These are phyloP conservation scores for Amauroascus verrucosus DNA, from an alignment of 2,329 filamentous ascomycete genomes.

Conservation along the genomic window DNA sequence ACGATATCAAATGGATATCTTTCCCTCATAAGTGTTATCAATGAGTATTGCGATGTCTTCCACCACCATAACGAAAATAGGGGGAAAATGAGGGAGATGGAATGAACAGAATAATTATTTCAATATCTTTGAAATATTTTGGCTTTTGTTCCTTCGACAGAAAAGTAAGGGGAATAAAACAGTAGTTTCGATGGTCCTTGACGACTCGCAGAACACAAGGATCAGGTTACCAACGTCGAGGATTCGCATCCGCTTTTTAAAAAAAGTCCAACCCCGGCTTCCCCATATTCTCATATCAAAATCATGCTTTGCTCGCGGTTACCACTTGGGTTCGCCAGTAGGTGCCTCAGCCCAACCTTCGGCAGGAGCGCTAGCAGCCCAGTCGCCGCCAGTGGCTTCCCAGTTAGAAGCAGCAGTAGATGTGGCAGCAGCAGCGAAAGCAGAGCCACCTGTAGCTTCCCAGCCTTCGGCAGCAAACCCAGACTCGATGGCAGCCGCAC, in stretches of 20 bases:
- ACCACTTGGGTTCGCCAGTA: slow-evolving; percentile 29
- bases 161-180: neutral
- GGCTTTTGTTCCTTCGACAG: slow-evolving; percentile 12
- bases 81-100: neutral
- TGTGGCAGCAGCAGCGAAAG: slow-evolving; percentile 53
- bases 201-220: neutral
- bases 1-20: slow-evolving; percentile 62
- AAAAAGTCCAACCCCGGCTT: neutral
- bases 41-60: slow-evolving; percentile 26
- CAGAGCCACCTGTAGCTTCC: slow-evolving; percentile 60
- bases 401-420: slow-evolving; percentile 52
- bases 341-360: slow-evolving; percentile 32
- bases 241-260: neutral
- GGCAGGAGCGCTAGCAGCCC: slow-evolving; percentile 38
- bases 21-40: slow-evolving; percentile 96
- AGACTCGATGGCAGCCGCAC: slow-evolving; percentile 63
- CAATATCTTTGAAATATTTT: neutral
- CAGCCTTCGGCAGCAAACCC: slow-evolving; percentile 72
- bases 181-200: neutral
- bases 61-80: neutral
- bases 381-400: slow-evolving; percentile 49
- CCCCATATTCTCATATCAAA: neutral
- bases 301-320: slow-evolving; percentile 19
- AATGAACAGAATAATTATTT: slow-evolving; percentile 4
- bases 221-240: neutral